Conservation (phyloP, 257 asterid species). For the Solanum gracilifrons region DNA sequence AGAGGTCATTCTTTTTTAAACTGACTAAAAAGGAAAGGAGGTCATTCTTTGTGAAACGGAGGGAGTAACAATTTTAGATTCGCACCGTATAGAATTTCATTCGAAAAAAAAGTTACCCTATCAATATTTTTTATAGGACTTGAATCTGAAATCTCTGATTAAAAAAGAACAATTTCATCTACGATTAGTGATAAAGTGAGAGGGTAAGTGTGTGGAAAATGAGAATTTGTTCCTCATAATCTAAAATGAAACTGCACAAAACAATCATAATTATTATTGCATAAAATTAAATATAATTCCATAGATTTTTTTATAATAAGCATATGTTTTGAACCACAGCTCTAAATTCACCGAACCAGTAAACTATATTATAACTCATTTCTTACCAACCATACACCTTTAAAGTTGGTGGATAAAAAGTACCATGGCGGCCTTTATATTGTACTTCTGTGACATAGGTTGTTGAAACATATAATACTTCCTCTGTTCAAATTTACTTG, state of each 20-base stretch:
- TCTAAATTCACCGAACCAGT: background rate
- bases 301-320: background rate
- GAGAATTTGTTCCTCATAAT: background rate
- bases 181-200: background rate
- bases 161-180: too few relatives aligned
- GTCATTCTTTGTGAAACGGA: too few relatives aligned
- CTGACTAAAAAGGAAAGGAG: too few relatives aligned
- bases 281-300: too few relatives aligned
- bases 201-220: background rate
- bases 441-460: background rate
- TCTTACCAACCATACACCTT: background rate
- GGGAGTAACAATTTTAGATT: too few relatives aligned
- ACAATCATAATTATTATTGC: background rate
- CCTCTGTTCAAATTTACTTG: too few relatives aligned
- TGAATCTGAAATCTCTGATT: too few relatives aligned
- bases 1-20: too few relatives aligned
- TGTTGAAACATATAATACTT: background rate
- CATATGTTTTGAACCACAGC: background rate
- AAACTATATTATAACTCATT: background rate
- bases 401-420: background rate
- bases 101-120: too few relatives aligned
- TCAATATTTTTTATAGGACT: too few relatives aligned
- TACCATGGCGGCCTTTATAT: background rate
- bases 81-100: rapidly evolving
- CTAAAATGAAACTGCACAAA: too few relatives aligned